Evolutionary conservation across 192 early-diverging fungal genomes (phyloP).

Genomic region (Podila epicladia): DNA sequence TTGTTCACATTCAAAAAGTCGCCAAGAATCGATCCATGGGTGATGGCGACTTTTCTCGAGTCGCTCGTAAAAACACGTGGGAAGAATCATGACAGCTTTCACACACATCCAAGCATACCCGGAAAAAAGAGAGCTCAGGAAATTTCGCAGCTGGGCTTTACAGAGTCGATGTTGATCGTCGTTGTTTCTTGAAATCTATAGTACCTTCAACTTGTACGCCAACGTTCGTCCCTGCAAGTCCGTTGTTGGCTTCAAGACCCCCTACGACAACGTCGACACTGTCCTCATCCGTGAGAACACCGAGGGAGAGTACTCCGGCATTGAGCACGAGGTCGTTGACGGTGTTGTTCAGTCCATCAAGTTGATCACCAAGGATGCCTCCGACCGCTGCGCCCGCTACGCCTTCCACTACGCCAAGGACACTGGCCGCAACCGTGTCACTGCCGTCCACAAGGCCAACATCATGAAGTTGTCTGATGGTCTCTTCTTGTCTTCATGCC

Average conservation of each 20-base stretch:
- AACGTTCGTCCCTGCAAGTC: slow-evolving; percentile 98
- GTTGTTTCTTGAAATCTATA: slow-evolving; percentile 1
- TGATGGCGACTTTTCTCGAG: too few relatives aligned
- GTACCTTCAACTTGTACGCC: slow-evolving; percentile 98
- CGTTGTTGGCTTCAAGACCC: slow-evolving; percentile 96
- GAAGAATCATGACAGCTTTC: too few relatives aligned
- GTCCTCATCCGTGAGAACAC: slow-evolving; percentile 99
- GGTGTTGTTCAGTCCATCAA: slow-evolving; percentile 99
- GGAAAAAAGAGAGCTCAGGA: too few relatives aligned
- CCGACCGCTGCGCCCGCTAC: slow-evolving; percentile 90
- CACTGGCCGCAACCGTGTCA: slow-evolving; percentile 92
- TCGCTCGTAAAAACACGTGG: too few relatives aligned
- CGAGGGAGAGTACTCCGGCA: slow-evolving; percentile 99
- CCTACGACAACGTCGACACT: slow-evolving; percentile 96
- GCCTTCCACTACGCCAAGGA: slow-evolving; percentile 94
- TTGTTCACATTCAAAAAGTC: too few relatives aligned
- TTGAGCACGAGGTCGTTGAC: slow-evolving; percentile 94
- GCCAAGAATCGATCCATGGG: too few relatives aligned
- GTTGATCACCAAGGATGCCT: slow-evolving; percentile 97
- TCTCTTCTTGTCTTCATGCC: slow-evolving; percentile 93
- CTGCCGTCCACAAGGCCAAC: slow-evolving; percentile 98
- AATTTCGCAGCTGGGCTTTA: too few relatives aligned
- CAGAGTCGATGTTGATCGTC: too few relatives aligned
- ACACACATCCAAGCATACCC: too few relatives aligned
- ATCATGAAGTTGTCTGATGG: slow-evolving; percentile 98